Conservation (phyloP, 441 rosid genomes). For the Gossypium aridum region DNA sequence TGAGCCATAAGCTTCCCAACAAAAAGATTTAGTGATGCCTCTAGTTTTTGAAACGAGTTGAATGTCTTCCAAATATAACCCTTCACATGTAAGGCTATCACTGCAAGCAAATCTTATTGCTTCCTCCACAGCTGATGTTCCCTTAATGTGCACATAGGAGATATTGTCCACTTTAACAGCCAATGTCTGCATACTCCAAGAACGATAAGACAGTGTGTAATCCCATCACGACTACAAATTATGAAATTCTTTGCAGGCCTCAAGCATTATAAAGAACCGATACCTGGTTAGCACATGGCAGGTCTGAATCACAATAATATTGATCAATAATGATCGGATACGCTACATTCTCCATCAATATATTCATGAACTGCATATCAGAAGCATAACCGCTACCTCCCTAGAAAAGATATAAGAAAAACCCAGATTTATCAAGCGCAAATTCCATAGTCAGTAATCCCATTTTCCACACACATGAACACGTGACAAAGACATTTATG, state of each 20-base stretch:
- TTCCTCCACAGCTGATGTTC: slow-evolving; percentile 74
- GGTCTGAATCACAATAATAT: slow-evolving; percentile 72
- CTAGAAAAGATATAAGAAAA: slow-evolving; percentile 32
- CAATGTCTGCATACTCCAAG: slow-evolving; percentile 46
- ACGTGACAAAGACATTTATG: background rate
- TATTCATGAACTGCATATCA: slow-evolving; percentile 49
- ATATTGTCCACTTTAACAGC: slow-evolving; percentile 64
- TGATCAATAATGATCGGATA: slow-evolving; percentile 84
- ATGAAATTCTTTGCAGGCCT: background rate
- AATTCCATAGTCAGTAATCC: background rate
- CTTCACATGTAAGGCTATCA: slow-evolving; percentile 51
- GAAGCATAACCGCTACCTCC: slow-evolving; percentile 77
- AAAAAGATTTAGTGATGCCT: slow-evolving; percentile 42
- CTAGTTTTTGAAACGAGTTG: slow-evolving; percentile 36
- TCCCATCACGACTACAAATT: background rate
- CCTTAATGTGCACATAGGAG: slow-evolving; percentile 45
- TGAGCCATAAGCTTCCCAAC: slow-evolving; percentile 81
- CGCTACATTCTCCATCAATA: slow-evolving; percentile 72
- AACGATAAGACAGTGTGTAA: background rate
- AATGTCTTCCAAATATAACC: slow-evolving; percentile 57
- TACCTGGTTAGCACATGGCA: slow-evolving; percentile 87
- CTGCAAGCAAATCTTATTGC: slow-evolving; percentile 80
- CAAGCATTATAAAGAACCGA: background rate
- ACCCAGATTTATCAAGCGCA: background rate
- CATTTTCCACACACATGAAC: background rate